phyloP scores from a whole-genome alignment of 2,329 filamentous ascomycete genomes.

The Penicillium sp. region DNA sequence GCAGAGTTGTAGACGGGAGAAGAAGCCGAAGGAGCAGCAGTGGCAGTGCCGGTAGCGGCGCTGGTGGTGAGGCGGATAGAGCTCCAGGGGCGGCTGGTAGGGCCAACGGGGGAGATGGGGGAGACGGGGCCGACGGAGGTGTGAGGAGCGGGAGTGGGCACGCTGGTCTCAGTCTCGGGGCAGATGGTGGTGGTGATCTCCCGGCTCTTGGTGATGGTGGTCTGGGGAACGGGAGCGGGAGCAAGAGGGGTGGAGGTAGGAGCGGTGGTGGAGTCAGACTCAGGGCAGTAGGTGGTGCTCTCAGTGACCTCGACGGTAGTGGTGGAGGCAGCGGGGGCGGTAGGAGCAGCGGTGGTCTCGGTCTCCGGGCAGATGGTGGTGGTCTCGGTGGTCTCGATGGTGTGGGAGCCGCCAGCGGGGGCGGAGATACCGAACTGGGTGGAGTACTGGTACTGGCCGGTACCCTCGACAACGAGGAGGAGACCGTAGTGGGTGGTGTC shows the following conservation, averaged over 20 bases:
- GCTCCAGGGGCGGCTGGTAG: conserved; percentile 3
- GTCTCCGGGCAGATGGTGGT: conserved; percentile 9
- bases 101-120: conserved; percentile 8
- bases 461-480: conserved; percentile 58
- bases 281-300: conserved; percentile 18
- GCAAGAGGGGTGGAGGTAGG: conserved; percentile 6
- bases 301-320: neutral
- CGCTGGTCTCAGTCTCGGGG: conserved; percentile 18
- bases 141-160: conserved; percentile 7
- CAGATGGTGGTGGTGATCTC: conserved; percentile 27
- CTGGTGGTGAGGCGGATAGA: conserved; percentile 7
- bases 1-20: conserved; percentile 29
- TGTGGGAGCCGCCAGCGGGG: conserved; percentile 9
- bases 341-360: conserved; percentile 11
- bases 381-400: conserved; percentile 18
- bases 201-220: conserved; percentile 13
- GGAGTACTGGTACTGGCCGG: conserved; percentile 59
- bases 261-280: conserved; percentile 16
- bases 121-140: neutral
- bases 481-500: conserved; percentile 57
- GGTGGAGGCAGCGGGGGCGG: conserved; percentile 7
- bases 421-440: conserved; percentile 58
- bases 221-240: conserved; percentile 1
- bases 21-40: conserved; percentile 12
- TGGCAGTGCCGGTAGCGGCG: conserved; percentile 4